phyloP scores from a whole-genome alignment of 257 asterid genomes.

The Solanum chiquidenum region DNA sequence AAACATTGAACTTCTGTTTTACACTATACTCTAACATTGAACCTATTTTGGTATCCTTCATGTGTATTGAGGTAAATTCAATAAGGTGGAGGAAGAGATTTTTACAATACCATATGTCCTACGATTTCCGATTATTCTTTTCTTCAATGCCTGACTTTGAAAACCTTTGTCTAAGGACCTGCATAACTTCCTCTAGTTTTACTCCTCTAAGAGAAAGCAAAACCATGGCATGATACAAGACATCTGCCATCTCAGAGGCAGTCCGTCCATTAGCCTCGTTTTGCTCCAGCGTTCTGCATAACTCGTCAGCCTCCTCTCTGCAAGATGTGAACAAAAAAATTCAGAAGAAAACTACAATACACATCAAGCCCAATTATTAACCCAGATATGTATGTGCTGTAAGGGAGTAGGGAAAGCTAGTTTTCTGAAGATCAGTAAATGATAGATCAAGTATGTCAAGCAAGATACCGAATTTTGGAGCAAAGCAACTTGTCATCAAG shows the following conservation, averaged over 20 bases:
- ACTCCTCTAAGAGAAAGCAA: conserved; percentile 58
- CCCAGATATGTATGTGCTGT: neutral
- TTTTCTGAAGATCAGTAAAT: neutral
- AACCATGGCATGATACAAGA: conserved; percentile 75
- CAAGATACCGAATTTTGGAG: conserved; percentile 59
- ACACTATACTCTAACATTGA: neutral
- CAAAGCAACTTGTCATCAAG: conserved; percentile 52
- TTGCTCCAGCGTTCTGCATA: conserved; percentile 67
- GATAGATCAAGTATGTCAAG: neutral
- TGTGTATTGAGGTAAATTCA: neutral
- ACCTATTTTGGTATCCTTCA: neutral
- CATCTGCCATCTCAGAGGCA: conserved; percentile 78
- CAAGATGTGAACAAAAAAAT: neutral
- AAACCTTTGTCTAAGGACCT: conserved; percentile 63
- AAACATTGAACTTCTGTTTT: neutral
- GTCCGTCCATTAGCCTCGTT: conserved; percentile 58
- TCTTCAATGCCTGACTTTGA: conserved; percentile 77
- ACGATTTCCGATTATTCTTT: conserved; percentile 47
- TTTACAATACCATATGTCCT: neutral
- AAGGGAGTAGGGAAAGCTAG: neutral
- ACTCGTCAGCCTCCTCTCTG: conserved; percentile 92
- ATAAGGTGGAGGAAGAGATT: neutral
- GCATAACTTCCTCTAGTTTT: conserved; percentile 60
- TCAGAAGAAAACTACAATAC: neutral
- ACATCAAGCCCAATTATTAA: neutral